Evolutionary conservation across 2,329 filamentous ascomycete genomes (phyloP).

Genomic region (Calonectria pauciramosa): DNA sequence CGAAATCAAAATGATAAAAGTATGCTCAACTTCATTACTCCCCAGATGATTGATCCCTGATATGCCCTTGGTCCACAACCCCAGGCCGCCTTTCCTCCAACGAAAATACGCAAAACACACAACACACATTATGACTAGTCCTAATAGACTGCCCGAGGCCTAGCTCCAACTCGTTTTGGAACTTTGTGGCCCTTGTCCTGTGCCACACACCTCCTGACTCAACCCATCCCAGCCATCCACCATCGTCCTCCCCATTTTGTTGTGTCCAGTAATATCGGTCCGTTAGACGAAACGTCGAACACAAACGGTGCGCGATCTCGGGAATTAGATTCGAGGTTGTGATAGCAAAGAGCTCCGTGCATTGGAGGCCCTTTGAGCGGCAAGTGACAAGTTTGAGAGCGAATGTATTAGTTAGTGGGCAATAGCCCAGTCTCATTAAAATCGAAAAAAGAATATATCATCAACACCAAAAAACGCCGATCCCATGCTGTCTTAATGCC

Average conservation of each 20-base stretch:
- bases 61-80: not conserved
- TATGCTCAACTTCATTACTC: constrained; percentile 31
- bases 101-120: constrained; percentile 28
- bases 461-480: constrained; percentile 48
- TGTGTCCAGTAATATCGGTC: not conserved
- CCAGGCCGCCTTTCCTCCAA: constrained; percentile 5
- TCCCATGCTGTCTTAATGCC: constrained; percentile 51
- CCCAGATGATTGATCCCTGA: constrained; percentile 6
- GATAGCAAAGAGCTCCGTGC: not conserved
- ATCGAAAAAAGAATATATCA: constrained; percentile 39
- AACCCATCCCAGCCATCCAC: not conserved
- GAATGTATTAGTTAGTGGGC: constrained; percentile 38
- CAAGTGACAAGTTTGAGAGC: constrained; percentile 7
- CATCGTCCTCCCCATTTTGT: not conserved
- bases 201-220: not conserved
- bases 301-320: not conserved
- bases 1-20: constrained; percentile 12
- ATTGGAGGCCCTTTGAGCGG: not conserved
- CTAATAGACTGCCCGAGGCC: not conserved
- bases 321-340: not conserved
- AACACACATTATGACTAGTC: constrained; percentile 31
- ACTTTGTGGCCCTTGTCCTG: not conserved
- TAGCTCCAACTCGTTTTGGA: not conserved
- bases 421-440: constrained; percentile 24
- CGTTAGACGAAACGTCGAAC: not conserved